A percentile compares a stretch with the other conserved stretches of the same genome.
These are phyloP conservation scores for Trichomonas gallinae DNA, from an alignment of 208 protist genomes.

Conservation along the genomic window DNA sequence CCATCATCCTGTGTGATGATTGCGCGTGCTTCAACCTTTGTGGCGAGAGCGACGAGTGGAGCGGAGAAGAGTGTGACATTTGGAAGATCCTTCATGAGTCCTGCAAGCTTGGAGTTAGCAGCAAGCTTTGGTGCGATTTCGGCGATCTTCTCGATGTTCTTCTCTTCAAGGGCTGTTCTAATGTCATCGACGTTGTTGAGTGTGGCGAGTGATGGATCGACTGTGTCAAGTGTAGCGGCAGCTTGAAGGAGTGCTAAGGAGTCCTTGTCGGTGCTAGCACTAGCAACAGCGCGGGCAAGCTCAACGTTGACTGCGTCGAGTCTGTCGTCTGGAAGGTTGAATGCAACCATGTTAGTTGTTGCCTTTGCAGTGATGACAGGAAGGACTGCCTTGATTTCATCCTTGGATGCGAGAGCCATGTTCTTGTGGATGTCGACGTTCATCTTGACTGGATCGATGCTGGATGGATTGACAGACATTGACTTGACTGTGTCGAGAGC, in stretches of 20 bases:
- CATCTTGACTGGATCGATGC: background rate
- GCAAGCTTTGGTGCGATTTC: background rate
- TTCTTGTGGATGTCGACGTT: background rate
- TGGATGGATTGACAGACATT: background rate
- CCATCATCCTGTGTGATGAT: background rate
- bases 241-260: background rate
- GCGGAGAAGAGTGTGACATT: background rate
- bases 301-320: background rate
- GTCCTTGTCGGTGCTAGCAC: background rate
- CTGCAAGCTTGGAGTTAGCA: background rate
- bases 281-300: background rate
- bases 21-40: background rate
- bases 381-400: background rate
- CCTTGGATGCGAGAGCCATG: background rate
- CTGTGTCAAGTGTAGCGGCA: background rate
- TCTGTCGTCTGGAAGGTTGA: background rate
- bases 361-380: background rate
- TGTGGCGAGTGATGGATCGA: background rate
- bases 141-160: background rate
- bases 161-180: background rate
- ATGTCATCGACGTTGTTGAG: background rate
- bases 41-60: background rate
- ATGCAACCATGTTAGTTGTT: background rate
- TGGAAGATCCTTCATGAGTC: background rate
- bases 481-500: background rate